Percentiles rank a stretch among this genome's conserved stretches.
Conservation (phyloP, 768 basidiomycete genomes). For the Mycena galericulata region DNA sequence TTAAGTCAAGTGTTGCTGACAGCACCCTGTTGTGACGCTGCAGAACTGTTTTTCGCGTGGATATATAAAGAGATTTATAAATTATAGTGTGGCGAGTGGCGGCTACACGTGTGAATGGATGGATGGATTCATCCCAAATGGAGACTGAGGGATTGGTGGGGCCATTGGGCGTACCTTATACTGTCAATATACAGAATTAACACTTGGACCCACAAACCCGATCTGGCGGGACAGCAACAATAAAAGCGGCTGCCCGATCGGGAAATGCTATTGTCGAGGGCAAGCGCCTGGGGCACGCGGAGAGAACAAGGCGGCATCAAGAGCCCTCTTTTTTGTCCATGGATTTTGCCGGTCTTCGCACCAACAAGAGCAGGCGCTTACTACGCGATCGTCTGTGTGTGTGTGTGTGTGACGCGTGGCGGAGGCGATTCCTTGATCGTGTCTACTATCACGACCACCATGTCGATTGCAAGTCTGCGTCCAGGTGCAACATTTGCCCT, state of each 20-base stretch:
- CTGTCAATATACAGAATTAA: constrained; percentile 16
- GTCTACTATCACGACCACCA: neutral
- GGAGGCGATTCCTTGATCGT: constrained; percentile 26
- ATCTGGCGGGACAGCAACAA: constrained; percentile 20
- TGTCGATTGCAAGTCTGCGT: neutral
- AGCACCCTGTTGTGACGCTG: no score
- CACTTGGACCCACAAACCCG: constrained; percentile 41
- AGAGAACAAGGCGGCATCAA: constrained; percentile 10
- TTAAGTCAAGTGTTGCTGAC: no score
- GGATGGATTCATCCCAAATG: constrained; percentile 16
- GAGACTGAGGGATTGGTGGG: neutral
- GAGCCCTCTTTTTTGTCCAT: constrained; percentile 13
- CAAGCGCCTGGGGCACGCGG: neutral
- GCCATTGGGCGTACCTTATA: constrained; percentile 27
- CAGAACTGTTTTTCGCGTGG: no score
- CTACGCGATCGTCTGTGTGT: neutral
- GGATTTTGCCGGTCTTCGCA: neutral
- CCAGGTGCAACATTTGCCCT: neutral
- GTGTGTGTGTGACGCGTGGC: constrained; percentile 1
- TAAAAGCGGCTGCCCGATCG: constrained; percentile 28
- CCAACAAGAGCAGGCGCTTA: no score
- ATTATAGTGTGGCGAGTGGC: constrained; percentile 9
- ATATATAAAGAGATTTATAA: neutral
- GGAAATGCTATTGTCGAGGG: constrained; percentile 35
- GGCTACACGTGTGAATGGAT: constrained; percentile 25